Conservation (phyloP, 2,329 filamentous ascomycete genomes). For the Sporothrix schenckii region DNA sequence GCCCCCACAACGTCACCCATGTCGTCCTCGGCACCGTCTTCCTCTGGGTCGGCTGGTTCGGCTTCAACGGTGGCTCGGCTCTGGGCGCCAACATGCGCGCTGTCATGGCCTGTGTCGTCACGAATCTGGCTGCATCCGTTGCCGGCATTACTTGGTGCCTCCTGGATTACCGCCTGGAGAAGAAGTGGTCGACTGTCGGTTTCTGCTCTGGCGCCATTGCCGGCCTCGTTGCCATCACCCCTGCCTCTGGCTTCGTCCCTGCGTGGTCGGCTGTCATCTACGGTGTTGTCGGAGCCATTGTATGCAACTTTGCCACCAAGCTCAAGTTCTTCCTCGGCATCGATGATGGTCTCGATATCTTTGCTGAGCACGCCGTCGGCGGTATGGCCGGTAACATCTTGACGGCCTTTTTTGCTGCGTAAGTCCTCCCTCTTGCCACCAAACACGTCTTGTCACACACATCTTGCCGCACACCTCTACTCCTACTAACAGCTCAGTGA, state of each 20-base stretch:
- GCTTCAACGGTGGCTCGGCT: constrained; percentile 88
- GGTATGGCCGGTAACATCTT: constrained; percentile 77
- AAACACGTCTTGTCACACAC: too few species aligned
- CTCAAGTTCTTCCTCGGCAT: constrained; percentile 80
- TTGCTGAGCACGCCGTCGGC: constrained; percentile 78
- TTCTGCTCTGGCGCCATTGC: constrained; percentile 91
- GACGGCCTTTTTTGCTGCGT: constrained; percentile 78
- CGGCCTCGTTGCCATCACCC: constrained; percentile 84
- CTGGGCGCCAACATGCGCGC: constrained; percentile 80
- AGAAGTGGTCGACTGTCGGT: constrained; percentile 90
- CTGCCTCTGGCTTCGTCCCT: constrained; percentile 81
- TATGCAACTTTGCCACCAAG: constrained; percentile 89
- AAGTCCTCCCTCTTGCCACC: not conserved
- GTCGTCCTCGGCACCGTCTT: constrained; percentile 92
- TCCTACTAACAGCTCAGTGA: constrained; percentile 46
- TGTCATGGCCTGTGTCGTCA: constrained; percentile 83
- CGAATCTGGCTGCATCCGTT: constrained; percentile 80
- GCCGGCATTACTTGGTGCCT: constrained; percentile 89
- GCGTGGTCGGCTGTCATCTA: constrained; percentile 82
- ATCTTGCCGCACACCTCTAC: too few species aligned
- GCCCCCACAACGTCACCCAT: constrained; percentile 89
- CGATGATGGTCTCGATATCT: constrained; percentile 87
- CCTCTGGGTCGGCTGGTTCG: constrained; percentile 94
- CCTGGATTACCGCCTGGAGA: constrained; percentile 83
- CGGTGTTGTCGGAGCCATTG: constrained; percentile 72